Percentiles rank a stretch among this genome's conserved stretches.
These are phyloP conservation scores for Trametes cubensis DNA, from an alignment of 768 basidiomycete genomes.

Conservation along the genomic window DNA sequence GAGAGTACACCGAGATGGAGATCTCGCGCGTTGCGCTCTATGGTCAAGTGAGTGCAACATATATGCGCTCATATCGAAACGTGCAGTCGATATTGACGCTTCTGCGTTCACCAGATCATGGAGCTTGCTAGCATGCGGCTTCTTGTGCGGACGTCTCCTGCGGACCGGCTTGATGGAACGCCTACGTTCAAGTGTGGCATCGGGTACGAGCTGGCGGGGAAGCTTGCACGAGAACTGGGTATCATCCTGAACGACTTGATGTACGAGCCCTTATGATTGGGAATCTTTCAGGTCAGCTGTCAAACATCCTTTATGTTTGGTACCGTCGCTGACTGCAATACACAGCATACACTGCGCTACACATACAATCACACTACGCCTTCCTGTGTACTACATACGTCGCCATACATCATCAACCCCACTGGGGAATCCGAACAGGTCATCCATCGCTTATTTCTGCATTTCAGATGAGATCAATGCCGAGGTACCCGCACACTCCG, in stretches of 20 bases:
- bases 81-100: not conserved
- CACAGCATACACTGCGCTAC: too few relatives aligned
- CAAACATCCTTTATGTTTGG: too few relatives aligned
- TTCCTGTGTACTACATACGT: too few relatives aligned
- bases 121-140: constrained; percentile 68
- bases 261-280: constrained; percentile 52
- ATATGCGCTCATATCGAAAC: too few relatives aligned
- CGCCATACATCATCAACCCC: too few relatives aligned
- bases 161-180: constrained; percentile 68
- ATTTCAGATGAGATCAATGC: constrained; percentile 26
- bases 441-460: not conserved
- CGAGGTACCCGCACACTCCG: constrained; percentile 29
- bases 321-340: too few relatives aligned
- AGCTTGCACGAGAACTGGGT: constrained; percentile 60
- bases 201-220: constrained; percentile 56
- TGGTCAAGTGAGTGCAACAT: constrained; percentile 52
- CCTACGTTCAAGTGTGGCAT: constrained; percentile 76
- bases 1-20: constrained; percentile 79
- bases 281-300: not conserved
- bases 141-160: constrained; percentile 61
- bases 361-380: too few relatives aligned
- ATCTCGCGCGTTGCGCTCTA: constrained; percentile 61
- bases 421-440: too few relatives aligned
- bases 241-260: constrained; percentile 65
- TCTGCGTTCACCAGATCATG: constrained; percentile 49